Evolutionary conservation across 169 alveolate genomes (phyloP).

Genomic region (Cryptosporidium bovis): DNA sequence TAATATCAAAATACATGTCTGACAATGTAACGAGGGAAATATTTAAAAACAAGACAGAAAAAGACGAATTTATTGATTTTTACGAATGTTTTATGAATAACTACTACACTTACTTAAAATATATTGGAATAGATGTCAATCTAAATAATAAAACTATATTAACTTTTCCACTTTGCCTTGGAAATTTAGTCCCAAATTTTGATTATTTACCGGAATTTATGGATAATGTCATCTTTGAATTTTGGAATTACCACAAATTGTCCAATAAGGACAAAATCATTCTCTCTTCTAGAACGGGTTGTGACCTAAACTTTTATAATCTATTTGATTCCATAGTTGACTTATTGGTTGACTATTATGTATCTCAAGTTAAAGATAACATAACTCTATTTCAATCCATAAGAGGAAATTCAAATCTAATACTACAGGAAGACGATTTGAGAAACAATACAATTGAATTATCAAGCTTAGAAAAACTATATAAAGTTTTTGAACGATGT

Average conservation of each 20-base stretch:
- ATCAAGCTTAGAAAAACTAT: conserved; percentile 77
- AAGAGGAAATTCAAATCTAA: conserved; percentile 23
- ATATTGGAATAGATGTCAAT: conserved; percentile 28
- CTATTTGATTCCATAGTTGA: conserved; percentile 5
- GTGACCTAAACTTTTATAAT: neutral
- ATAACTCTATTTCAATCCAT: conserved; percentile 27
- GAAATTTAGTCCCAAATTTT: conserved; percentile 45
- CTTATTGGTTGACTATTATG: conserved; percentile 14
- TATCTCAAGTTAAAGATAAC: conserved; percentile 40
- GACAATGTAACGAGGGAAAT: neutral
- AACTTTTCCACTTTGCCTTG: conserved; percentile 62
- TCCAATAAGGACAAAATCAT: neutral
- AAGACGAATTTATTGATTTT: neutral
- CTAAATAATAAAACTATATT: neutral
- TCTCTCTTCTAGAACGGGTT: neutral
- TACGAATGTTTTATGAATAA: neutral
- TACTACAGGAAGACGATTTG: conserved; percentile 6
- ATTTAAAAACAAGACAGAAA: neutral
- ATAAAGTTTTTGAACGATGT: conserved; percentile 78
- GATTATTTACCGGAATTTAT: conserved; percentile 48
- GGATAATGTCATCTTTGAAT: conserved; percentile 29
- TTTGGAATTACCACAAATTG: conserved; percentile 42
- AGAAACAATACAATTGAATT: conserved; percentile 59
- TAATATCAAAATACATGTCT: neutral
- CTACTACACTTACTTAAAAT: conserved; percentile 1